phyloP scores from a whole-genome alignment of 202 grass and related monocot species.

The Panicum hallii region DNA sequence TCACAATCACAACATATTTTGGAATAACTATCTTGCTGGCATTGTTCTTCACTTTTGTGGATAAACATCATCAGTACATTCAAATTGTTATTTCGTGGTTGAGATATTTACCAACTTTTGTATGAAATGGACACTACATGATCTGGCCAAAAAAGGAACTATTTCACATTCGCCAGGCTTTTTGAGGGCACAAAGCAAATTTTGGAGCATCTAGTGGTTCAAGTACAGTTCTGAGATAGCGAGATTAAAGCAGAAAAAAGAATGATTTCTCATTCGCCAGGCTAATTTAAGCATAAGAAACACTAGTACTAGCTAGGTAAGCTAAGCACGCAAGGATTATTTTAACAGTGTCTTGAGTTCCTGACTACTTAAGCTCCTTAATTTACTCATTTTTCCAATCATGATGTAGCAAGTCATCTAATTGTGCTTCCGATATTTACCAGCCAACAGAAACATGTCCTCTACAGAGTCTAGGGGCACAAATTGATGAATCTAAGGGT shows the following conservation, averaged over 20 bases:
- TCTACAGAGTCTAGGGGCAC: not conserved
- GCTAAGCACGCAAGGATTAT: no score
- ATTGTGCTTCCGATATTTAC: slow-evolving; percentile 25
- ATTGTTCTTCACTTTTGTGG: slow-evolving; percentile 24
- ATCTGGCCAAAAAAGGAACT: not conserved
- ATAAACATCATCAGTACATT: slow-evolving; percentile 20
- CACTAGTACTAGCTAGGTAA: no score
- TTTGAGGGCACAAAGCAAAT: not conserved
- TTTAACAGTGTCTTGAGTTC: no score
- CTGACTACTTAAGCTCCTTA: not conserved
- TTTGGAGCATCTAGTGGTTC: not conserved
- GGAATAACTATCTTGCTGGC: not conserved
- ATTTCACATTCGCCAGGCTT: not conserved
- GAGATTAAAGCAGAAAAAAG: not conserved
- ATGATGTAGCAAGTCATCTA: slow-evolving; percentile 19
- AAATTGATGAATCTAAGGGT: not conserved
- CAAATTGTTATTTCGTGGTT: slow-evolving; percentile 3
- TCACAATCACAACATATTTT: not conserved
- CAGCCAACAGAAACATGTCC: not conserved
- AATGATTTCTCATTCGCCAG: no score
- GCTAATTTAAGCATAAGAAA: no score
- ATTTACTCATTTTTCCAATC: slow-evolving; percentile 13
- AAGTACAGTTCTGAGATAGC: not conserved
- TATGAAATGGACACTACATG: not conserved
- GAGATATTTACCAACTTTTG: slow-evolving; percentile 22